phyloP scores from a whole-genome alignment of 495 filamentous ascomycete species.

The Massariosphaeria phaeospora region DNA sequence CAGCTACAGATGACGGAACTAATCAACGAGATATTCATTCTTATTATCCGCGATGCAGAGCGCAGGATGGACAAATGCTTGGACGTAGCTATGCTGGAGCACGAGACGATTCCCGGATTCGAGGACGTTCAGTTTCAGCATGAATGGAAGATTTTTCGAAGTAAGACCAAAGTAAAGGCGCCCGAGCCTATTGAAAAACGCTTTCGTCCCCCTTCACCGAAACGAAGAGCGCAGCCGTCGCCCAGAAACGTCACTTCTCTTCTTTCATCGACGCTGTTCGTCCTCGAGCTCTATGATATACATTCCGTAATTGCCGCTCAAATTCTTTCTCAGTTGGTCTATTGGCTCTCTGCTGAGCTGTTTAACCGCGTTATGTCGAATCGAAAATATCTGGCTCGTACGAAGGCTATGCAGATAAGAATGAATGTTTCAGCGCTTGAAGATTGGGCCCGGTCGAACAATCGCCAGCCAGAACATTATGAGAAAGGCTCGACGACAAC shows the following conservation, averaged over 20 bases:
- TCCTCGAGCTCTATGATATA: conserved; percentile 96
- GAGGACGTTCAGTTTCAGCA: conserved; percentile 95
- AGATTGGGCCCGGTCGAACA: conserved; percentile 92
- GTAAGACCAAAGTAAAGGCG: conserved; percentile 79
- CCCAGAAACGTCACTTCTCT: conserved; percentile 96
- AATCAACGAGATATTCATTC: conserved; percentile 96
- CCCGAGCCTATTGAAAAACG: conserved; percentile 83
- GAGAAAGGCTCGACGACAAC: conserved; percentile 82
- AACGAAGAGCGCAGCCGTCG: conserved; percentile 81
- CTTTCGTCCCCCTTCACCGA: conserved; percentile 90
- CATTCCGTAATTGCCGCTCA: conserved; percentile 95
- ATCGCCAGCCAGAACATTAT: conserved; percentile 90
- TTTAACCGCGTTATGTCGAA: conserved; percentile 98
- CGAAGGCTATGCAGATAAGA: conserved; percentile 98
- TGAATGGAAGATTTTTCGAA: conserved; percentile 94
- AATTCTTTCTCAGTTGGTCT: conserved; percentile 86
- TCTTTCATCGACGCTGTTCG: conserved; percentile 92
- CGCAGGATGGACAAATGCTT: conserved; percentile 93
- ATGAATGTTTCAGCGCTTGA: conserved; percentile 96
- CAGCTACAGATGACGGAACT: conserved; percentile 91
- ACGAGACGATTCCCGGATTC: conserved; percentile 96
- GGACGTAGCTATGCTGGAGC: conserved; percentile 88
- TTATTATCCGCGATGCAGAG: conserved; percentile 98
- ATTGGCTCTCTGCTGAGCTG: conserved; percentile 93
- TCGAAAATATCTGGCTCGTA: conserved; percentile 87